These are phyloP conservation scores for Myriosclerotinia curreyana DNA, from an alignment of 2,329 filamentous ascomycete genomes.

Conservation along the genomic window DNA sequence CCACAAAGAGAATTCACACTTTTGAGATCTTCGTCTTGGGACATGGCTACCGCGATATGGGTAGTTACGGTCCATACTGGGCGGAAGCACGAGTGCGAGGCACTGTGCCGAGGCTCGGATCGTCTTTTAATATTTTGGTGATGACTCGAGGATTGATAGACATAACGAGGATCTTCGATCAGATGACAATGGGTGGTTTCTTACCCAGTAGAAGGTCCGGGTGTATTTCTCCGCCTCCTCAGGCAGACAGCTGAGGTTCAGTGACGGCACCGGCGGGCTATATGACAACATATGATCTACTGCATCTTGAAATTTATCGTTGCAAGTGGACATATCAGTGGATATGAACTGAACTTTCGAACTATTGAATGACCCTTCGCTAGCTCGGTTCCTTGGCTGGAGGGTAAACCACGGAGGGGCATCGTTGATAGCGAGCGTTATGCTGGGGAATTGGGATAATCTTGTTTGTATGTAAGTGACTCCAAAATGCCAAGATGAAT, in stretches of 20 bases:
- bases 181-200: not conserved
- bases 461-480: slow-evolving; percentile 5
- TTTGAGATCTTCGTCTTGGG: not conserved
- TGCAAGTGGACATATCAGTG: not conserved
- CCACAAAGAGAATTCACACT: not conserved
- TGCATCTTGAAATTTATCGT: no score
- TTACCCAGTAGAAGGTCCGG: slow-evolving; percentile 9
- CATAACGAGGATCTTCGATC: not conserved
- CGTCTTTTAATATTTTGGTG: not conserved
- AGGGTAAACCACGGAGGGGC: not conserved
- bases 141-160: not conserved
- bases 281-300: not conserved
- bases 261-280: not conserved
- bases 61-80: not conserved
- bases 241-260: not conserved
- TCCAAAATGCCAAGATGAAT: not conserved
- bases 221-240: not conserved
- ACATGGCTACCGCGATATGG: not conserved
- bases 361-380: not conserved
- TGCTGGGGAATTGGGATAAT: not conserved
- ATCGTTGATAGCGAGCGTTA: not conserved
- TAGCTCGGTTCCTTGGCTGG: not conserved
- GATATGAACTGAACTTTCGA: not conserved
- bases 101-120: not conserved
- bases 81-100: not conserved